Evolutionary conservation across 2,329 filamentous ascomycete genomes (phyloP).

Genomic region (Catunica adiposa): DNA sequence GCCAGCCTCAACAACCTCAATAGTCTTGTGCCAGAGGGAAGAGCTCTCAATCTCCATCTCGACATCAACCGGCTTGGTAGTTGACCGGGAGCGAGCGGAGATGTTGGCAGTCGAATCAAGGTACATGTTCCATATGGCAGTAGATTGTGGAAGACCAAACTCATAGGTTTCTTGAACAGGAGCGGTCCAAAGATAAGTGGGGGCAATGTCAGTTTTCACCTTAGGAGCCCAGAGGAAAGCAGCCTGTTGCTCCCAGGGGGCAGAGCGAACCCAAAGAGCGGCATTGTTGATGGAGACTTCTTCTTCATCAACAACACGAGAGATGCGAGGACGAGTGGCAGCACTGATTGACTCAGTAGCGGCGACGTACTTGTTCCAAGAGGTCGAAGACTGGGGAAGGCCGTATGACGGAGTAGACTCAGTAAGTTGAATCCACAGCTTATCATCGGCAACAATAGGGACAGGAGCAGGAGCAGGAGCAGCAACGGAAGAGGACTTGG

Average conservation of each 20-base stretch:
- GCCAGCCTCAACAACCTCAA: constrained; percentile 15
- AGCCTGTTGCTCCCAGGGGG: constrained; percentile 15
- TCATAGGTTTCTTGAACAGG: background rate
- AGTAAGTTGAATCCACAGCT: constrained; percentile 6
- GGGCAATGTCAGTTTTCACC: background rate
- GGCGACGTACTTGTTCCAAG: constrained; percentile 11
- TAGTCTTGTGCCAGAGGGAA: constrained; percentile 10
- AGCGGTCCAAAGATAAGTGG: constrained; percentile 5
- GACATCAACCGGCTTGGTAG: background rate
- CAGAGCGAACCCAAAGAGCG: constrained; percentile 2
- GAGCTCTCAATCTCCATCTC: constrained; percentile 4
- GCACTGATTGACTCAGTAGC: background rate
- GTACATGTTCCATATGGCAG: constrained; percentile 13
- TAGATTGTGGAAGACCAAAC: constrained; percentile 10
- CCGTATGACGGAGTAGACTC: constrained; percentile 1
- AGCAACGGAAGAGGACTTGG: background rate
- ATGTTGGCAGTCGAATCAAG: constrained; percentile 2
- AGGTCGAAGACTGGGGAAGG: constrained; percentile 5
- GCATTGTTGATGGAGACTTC: constrained; percentile 5
- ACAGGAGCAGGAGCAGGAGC: background rate
- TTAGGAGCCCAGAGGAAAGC: constrained; percentile 17
- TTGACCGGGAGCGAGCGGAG: background rate
- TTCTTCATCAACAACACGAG: constrained; percentile 2
- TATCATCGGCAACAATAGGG: background rate
- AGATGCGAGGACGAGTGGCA: background rate